Conservation (phyloP, 2,329 filamentous ascomycete species). For the Beauveria australis region DNA sequence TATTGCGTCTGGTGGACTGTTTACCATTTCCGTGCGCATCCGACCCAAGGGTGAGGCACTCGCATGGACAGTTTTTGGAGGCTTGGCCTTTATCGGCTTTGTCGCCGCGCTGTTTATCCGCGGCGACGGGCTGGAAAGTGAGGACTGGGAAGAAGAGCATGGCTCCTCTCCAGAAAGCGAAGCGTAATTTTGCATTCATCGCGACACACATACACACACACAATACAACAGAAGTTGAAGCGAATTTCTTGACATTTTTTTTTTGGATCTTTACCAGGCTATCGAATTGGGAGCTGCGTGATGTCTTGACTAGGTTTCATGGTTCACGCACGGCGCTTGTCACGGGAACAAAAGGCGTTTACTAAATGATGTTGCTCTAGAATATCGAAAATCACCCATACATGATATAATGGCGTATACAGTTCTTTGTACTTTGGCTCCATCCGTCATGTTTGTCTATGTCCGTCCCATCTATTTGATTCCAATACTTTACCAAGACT, state of each 20-base stretch:
- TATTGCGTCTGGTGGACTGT: conserved; percentile 79
- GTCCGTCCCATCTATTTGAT: not conserved
- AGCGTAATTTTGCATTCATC: not conserved
- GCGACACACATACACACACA: not conserved
- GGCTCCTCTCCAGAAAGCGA: not conserved
- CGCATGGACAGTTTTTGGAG: conserved; percentile 81
- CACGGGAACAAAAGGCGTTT: not conserved
- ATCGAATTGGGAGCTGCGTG: not conserved
- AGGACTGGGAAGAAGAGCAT: conserved; percentile 34
- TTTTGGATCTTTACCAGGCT: not conserved
- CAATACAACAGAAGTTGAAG: not conserved
- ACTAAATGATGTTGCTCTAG: not conserved
- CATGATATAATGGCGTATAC: not conserved
- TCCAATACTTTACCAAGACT: not conserved
- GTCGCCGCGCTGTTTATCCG: conserved; percentile 70
- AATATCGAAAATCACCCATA: not conserved
- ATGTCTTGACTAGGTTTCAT: not conserved
- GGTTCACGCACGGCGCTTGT: not conserved
- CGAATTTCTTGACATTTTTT: not conserved
- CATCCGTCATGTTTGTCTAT: not conserved
- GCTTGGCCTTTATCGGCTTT: conserved; percentile 73
- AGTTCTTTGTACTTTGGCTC: not conserved
- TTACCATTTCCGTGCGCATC: conserved; percentile 67
- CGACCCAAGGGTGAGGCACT: conserved; percentile 75
- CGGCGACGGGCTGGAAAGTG: conserved; percentile 52